These are phyloP conservation scores for Gnomoniopsis sp. DNA, from an alignment of 2,329 filamentous ascomycete species.

Conservation along the genomic window DNA sequence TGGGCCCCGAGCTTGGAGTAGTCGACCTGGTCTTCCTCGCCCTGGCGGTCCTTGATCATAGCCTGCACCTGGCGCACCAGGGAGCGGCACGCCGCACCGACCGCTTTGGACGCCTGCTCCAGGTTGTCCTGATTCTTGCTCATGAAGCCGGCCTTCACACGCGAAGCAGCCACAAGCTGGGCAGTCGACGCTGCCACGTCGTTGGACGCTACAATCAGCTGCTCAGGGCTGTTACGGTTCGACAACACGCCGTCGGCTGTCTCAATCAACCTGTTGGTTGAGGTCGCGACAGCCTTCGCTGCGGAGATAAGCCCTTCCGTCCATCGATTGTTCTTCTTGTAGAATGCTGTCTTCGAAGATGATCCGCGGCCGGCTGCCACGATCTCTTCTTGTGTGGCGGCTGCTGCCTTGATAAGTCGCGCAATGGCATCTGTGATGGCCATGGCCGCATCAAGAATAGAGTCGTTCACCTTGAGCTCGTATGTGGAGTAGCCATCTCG, in stretches of 20 bases:
- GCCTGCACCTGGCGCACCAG: conserved; percentile 90
- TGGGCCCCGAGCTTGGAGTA: conserved; percentile 85
- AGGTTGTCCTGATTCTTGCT: conserved; percentile 91
- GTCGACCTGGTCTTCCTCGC: conserved; percentile 79
- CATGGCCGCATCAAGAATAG: conserved; percentile 87
- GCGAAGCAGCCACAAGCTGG: conserved; percentile 89
- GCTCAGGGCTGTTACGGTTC: conserved; percentile 88
- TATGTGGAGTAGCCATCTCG: conserved; percentile 93
- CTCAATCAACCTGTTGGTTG: conserved; percentile 95
- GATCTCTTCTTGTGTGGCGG: conserved; percentile 91
- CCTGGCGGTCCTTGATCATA: conserved; percentile 85
- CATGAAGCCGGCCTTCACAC: conserved; percentile 98
- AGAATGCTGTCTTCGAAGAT: conserved; percentile 87
- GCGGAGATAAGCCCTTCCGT: conserved; percentile 96
- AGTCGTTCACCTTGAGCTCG: conserved; percentile 92
- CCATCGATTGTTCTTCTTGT: conserved; percentile 99
- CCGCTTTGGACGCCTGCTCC: conserved; percentile 88
- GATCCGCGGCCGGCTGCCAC: conserved; percentile 87
- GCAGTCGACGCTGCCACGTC: conserved; percentile 94
- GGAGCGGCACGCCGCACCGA: conserved; percentile 81
- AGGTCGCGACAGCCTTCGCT: conserved; percentile 89
- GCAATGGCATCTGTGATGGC: conserved; percentile 93
- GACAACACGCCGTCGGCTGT: conserved; percentile 95
- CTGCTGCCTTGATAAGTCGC: conserved; percentile 91
- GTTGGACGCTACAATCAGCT: conserved; percentile 96